Evolutionary conservation across 2,329 filamentous ascomycete species (phyloP), one percentile per base, ranked within the genome.

Genomic region (Cladophialophora immunda): DNA sequence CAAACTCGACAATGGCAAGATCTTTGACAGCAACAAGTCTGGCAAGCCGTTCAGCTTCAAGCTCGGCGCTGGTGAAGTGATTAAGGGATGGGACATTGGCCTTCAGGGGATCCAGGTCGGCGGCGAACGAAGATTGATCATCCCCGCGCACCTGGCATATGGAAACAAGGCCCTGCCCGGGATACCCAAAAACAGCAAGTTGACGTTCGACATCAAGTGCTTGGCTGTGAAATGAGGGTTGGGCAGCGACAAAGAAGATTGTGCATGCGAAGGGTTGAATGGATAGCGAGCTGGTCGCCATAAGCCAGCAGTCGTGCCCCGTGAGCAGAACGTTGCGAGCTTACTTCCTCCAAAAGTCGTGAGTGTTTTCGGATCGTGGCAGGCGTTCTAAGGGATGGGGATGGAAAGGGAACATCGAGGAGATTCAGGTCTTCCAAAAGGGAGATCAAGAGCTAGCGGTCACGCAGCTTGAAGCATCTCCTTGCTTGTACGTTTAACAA

Each of bases 61-160:
- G 86, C 89, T 96, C 68, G 96, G 95, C 74, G 89, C 90, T 78
- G 94, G 94, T 69, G 92, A 98, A 81, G 96, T 99, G 76, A 99
- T 99, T 85, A 95, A 97, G 87, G 95, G 95, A 73, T 98, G 95
- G 96, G 96, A 99, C 79, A 88, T 98, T 72, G 95, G 95, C 82
- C 85, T 99, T 74, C 86, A 87, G 73, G 96, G 96, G 81, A 97
- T 99, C 93, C 85, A 90, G 73, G 90, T 94, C 73, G 95, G 95
- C 76, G 93, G 93, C 75, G 96, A 99, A 86, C 92, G 95, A 76
- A 90, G 95, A 73, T 86, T 99, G 76, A 94, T 89, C 70, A 93
- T 99, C 76, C 96, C 96, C 56, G 85, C 95, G 56, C 84, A 90
- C 75, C 88, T 94, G 66, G 96, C 91, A 75, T 99, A 99, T 80